Percentiles rank a stretch among this genome's conserved stretches.
phyloP scores from a whole-genome alignment of 768 basidiomycete species.

The Hortiboletus flavorubellus region DNA sequence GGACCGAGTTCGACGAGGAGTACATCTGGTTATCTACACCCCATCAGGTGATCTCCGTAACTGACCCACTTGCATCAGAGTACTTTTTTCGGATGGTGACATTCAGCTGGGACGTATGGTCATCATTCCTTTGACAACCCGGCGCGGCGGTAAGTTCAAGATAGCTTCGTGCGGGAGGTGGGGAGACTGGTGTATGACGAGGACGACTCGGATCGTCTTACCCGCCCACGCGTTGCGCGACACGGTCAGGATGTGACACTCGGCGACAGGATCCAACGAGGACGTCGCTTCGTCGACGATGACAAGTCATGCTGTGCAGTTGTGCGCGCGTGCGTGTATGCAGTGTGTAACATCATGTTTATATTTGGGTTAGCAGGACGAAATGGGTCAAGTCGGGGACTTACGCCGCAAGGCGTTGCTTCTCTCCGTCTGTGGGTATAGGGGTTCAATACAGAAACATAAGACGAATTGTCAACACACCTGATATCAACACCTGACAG shows the following conservation, averaged over 20 bases:
- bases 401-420: constrained; percentile 48
- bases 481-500: constrained; percentile 21
- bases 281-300: constrained; percentile 60
- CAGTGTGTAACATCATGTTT: background rate
- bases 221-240: constrained; percentile 38
- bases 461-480: constrained; percentile 7
- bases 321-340: constrained; percentile 32
- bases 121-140: too few species aligned
- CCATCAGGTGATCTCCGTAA: too few species aligned
- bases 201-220: constrained; percentile 53
- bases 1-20: too few species aligned
- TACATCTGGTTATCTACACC: too few species aligned
- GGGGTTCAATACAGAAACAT: constrained; percentile 1
- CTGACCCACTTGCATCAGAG: too few species aligned
- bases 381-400: constrained; percentile 15
- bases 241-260: constrained; percentile 44
- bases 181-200: constrained; percentile 55
- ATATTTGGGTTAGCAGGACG: too few species aligned
- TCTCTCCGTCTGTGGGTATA: constrained; percentile 38
- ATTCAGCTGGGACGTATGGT: too few species aligned
- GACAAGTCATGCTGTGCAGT: constrained; percentile 41
- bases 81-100: too few species aligned
- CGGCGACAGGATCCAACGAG: constrained; percentile 52
- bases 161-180: constrained; percentile 49
- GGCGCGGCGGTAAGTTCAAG: too few species aligned